phyloP scores from a whole-genome alignment of 2,329 filamentous ascomycete species.

The Xylariaceae sp. region DNA sequence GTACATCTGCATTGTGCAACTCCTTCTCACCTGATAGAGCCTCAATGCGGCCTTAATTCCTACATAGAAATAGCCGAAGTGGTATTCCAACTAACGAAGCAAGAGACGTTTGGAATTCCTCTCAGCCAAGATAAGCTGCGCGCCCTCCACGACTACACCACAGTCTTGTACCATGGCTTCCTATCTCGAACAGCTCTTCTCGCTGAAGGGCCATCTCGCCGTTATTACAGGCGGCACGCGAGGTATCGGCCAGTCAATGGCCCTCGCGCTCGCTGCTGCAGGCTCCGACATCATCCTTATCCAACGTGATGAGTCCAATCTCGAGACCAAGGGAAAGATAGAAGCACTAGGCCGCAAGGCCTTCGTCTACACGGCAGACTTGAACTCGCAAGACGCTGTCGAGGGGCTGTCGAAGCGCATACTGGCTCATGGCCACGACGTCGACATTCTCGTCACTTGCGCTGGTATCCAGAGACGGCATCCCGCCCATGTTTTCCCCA shows the following conservation, averaged over 20 bases:
- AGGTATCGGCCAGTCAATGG: constrained; percentile 56
- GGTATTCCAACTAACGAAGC: too few relatives aligned
- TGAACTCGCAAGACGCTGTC: constrained; percentile 58
- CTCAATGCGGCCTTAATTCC: too few relatives aligned
- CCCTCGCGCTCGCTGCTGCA: constrained; percentile 55
- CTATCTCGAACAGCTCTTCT: constrained; percentile 40
- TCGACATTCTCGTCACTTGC: constrained; percentile 79
- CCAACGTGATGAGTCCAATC: constrained; percentile 44
- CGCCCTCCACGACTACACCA: too few relatives aligned
- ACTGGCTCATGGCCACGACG: constrained; percentile 58
- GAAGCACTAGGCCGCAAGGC: constrained; percentile 63
- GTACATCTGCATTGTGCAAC: too few relatives aligned
- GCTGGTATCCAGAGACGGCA: constrained; percentile 81
- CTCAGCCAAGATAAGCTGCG: too few relatives aligned
- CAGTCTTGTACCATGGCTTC: constrained; percentile 17
- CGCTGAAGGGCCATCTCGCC: constrained; percentile 52
- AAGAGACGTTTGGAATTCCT: too few relatives aligned
- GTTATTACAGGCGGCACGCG: constrained; percentile 54
- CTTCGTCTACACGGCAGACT: constrained; percentile 66
- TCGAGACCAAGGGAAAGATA: constrained; percentile 57
- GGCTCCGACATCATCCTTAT: constrained; percentile 54
- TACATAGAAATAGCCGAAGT: too few relatives aligned
- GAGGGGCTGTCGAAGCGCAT: constrained; percentile 57
- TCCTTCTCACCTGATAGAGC: not conserved
- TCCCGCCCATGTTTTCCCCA: constrained; percentile 71